These are phyloP conservation scores for Apiospora saccharicola DNA, from an alignment of 2,329 filamentous ascomycete species.

Conservation along the genomic window DNA sequence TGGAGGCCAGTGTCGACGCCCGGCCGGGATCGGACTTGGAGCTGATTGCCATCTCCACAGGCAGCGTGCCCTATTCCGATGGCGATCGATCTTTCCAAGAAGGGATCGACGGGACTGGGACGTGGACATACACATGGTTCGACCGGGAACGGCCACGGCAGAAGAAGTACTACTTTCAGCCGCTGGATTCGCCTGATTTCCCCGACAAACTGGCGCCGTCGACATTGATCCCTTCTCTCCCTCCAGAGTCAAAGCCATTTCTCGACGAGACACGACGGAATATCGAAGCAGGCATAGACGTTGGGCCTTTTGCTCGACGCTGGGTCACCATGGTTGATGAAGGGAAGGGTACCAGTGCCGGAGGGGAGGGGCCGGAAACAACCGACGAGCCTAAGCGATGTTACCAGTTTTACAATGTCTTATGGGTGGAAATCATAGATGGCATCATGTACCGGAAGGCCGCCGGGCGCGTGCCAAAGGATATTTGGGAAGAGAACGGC, in stretches of 20 bases:
- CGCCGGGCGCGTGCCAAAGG: neutral
- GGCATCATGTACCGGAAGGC: constrained; percentile 19
- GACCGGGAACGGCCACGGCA: neutral
- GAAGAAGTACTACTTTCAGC: neutral
- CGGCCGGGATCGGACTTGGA: neutral
- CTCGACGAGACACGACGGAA: neutral
- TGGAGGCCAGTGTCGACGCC: neutral
- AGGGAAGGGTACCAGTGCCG: neutral
- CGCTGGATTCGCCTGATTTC: no score
- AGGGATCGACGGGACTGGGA: neutral
- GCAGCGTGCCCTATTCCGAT: neutral
- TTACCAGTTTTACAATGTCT: constrained; percentile 1
- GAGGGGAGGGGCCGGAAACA: neutral
- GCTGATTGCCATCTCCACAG: neutral
- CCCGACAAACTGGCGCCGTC: no score
- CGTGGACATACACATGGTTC: neutral
- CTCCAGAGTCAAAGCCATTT: neutral
- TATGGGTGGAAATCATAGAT: neutral
- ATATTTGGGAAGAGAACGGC: neutral
- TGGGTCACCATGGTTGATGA: neutral
- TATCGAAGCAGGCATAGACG: neutral
- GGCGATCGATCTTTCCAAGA: neutral
- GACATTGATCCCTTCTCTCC: no score
- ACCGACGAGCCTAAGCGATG: neutral
- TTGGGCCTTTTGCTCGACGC: neutral